Conservation (phyloP, 345 rosid genomes). For the Ricinus communis region DNA sequence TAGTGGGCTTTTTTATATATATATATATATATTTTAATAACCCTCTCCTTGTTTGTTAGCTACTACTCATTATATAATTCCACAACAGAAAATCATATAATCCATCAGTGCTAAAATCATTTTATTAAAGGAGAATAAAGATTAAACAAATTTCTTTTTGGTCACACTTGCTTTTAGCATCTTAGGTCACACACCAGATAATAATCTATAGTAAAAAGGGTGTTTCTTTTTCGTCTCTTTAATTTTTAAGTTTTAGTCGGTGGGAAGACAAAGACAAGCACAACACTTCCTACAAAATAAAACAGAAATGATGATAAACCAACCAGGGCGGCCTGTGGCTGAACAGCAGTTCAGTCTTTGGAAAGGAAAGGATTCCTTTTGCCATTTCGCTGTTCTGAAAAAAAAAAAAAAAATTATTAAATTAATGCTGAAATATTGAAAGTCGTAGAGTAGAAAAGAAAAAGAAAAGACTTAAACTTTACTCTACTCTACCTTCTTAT, state of each 20-base stretch:
- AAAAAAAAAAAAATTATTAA: neutral
- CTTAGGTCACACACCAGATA: neutral
- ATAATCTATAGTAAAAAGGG: neutral
- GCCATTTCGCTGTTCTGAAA: slow-evolving; percentile 6
- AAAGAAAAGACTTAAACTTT: neutral
- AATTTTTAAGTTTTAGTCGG: neutral
- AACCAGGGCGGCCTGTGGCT: slow-evolving; percentile 12
- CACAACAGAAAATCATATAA: neutral
- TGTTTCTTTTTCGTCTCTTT: neutral
- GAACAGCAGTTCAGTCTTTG: neutral
- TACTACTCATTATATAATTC: neutral
- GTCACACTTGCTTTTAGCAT: slow-evolving; percentile 11
- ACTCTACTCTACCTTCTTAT: too few species aligned
- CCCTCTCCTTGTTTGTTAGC: neutral
- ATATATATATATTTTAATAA: neutral
- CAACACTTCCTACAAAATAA: neutral
- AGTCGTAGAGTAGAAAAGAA: neutral
- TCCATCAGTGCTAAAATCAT: neutral
- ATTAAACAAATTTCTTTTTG: neutral
- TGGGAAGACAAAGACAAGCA: slow-evolving; percentile 15
- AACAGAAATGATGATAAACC: neutral
- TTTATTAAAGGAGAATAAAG: neutral
- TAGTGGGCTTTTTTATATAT: too few species aligned
- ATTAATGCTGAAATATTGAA: slow-evolving; percentile 3
- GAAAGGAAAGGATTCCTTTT: neutral